Evolutionary conservation across 768 basidiomycete genomes (phyloP).

Genomic region (Russula abietina): DNA sequence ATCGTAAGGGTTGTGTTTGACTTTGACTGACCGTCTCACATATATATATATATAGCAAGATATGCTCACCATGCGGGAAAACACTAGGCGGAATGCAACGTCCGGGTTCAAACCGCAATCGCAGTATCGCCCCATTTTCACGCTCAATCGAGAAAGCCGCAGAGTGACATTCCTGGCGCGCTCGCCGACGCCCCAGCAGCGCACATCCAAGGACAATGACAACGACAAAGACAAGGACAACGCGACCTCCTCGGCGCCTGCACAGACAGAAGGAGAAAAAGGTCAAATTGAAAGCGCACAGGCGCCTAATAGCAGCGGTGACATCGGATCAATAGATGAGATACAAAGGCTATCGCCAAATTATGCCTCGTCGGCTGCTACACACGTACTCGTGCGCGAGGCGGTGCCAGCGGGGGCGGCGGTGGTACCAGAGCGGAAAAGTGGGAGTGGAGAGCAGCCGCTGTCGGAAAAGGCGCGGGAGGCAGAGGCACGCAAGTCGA

Average conservation of each 20-base stretch:
- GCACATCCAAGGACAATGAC: background rate
- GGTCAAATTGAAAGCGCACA: background rate
- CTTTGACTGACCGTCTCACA: background rate
- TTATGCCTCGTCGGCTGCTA: background rate
- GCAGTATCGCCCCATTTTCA: constrained; percentile 12
- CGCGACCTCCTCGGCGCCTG: background rate
- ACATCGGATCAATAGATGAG: background rate
- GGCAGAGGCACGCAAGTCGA: background rate
- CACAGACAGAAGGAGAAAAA: background rate
- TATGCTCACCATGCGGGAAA: constrained; percentile 32
- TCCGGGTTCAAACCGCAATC: constrained; percentile 18
- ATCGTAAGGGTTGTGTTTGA: background rate
- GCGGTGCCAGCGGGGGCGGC: background rate
- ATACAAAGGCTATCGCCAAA: background rate
- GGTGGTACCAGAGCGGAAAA: background rate
- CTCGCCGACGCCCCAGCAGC: background rate
- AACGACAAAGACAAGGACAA: background rate
- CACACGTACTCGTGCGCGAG: background rate
- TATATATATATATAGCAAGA: constrained; percentile 30
- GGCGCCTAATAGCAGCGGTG: background rate
- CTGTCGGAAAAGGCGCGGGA: background rate
- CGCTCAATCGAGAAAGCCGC: constrained; percentile 25
- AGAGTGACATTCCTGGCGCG: constrained; percentile 38
- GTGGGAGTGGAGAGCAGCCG: background rate
- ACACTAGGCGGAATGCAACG: constrained; percentile 40